These are phyloP conservation scores for Monosporascus cannonballus DNA, from an alignment of 2,329 filamentous ascomycete species.

Conservation along the genomic window DNA sequence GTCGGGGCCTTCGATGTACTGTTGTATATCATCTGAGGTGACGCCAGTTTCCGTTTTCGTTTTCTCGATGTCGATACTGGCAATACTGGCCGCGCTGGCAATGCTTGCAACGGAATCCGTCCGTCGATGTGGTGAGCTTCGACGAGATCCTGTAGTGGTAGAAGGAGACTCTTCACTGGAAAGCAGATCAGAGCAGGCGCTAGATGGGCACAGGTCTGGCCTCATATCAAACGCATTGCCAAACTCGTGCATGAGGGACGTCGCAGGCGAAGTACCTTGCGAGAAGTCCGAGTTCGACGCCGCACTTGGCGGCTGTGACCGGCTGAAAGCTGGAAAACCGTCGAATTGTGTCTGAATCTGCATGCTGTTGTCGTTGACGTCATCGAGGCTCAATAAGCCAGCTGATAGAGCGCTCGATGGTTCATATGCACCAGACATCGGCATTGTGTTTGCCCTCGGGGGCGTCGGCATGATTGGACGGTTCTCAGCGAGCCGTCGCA, in stretches of 20 bases:
- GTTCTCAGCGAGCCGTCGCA: conserved; percentile 50
- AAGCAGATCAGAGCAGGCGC: conserved; percentile 9
- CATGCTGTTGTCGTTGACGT: conserved; percentile 31
- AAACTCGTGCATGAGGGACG: conserved; percentile 40
- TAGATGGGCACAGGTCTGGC: conserved; percentile 30
- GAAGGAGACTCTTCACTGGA: conserved; percentile 15
- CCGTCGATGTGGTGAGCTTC: conserved; percentile 40
- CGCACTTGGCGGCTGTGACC: conserved; percentile 31
- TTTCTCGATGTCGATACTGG: conserved; percentile 58
- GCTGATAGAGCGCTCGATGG: conserved; percentile 48
- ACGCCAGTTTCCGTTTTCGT: conserved; percentile 75
- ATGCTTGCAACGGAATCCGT: conserved; percentile 56
- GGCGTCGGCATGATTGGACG: conserved; percentile 46
- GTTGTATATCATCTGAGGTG: conserved; percentile 75
- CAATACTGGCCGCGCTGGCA: conserved; percentile 52
- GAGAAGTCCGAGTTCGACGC: conserved; percentile 43
- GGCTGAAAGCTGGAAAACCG: conserved; percentile 21
- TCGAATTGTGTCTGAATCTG: conserved; percentile 34
- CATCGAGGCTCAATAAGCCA: conserved; percentile 49
- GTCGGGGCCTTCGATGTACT: conserved; percentile 68
- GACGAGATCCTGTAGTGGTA: conserved; percentile 20
- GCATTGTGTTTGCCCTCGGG: conserved; percentile 44
- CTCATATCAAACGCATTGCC: conserved; percentile 37
- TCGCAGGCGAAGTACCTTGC: conserved; percentile 47
- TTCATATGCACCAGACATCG: conserved; percentile 32